phyloP scores from a whole-genome alignment of 805 yeast species.

The Pichia sporocuriosa region DNA sequence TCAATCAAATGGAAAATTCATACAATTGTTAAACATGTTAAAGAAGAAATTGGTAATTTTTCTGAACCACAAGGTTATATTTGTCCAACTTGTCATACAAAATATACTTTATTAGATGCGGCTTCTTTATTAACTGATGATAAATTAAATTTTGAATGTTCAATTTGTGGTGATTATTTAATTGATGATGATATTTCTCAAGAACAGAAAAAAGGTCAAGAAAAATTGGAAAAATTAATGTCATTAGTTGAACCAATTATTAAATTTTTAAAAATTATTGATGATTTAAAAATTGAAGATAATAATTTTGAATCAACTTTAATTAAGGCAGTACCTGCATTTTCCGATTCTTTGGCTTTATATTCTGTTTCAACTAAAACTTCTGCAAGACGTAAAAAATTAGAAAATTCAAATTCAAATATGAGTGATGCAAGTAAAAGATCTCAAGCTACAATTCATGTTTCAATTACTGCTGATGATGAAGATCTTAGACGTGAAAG shows the following conservation, averaged over 20 bases:
- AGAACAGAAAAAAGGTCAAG: slow-evolving; percentile 76
- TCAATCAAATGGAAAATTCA: slow-evolving; percentile 96
- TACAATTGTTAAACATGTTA: slow-evolving; percentile 67
- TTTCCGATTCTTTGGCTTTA: slow-evolving; percentile 59
- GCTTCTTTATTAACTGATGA: slow-evolving; percentile 75
- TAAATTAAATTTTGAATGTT: slow-evolving; percentile 74
- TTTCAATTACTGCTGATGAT: slow-evolving; percentile 82
- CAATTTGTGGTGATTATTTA: slow-evolving; percentile 68
- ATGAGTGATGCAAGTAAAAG: slow-evolving; percentile 30
- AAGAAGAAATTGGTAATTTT: slow-evolving; percentile 76
- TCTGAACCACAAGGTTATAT: slow-evolving; percentile 91
- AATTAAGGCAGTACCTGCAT: slow-evolving; percentile 79
- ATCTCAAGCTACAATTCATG: slow-evolving; percentile 82
- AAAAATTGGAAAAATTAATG: slow-evolving; percentile 77
- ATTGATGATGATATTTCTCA: slow-evolving; percentile 85
- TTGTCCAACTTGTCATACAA: slow-evolving; percentile 78
- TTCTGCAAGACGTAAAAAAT: slow-evolving; percentile 16
- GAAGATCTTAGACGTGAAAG: slow-evolving; percentile 60
- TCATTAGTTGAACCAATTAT: slow-evolving; percentile 84
- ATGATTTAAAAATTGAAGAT: slow-evolving; percentile 73
- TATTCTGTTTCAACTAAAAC: slow-evolving; percentile 51
- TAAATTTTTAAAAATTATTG: slow-evolving; percentile 72
- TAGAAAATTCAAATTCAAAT: slow-evolving; percentile 12
- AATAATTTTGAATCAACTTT: slow-evolving; percentile 84
- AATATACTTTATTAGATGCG: slow-evolving; percentile 83